phyloP scores from a whole-genome alignment of 352 stramenopile species.

The Thraustochytrium sp. region DNA sequence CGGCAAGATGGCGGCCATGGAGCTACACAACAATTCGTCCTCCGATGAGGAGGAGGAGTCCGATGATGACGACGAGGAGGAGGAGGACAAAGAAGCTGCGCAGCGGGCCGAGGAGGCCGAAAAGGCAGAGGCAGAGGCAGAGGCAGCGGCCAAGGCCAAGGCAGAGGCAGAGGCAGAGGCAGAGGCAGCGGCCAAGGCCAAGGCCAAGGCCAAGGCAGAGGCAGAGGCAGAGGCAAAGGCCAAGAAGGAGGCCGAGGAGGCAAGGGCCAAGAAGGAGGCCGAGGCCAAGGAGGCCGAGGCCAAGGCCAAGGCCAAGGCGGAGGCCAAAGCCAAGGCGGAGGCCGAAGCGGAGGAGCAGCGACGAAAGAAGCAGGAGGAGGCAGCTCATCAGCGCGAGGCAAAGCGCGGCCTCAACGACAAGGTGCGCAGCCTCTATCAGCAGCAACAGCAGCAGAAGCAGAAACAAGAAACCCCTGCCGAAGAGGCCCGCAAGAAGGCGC shows the following conservation, averaged over 20 bases:
- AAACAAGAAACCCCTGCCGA: too few species aligned
- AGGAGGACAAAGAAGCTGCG: not conserved
- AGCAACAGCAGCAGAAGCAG: not conserved
- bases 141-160: not conserved
- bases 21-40: not conserved
- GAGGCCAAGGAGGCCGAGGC: not conserved
- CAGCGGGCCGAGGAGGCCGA: not conserved
- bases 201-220: not conserved
- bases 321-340: not conserved
- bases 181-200: not conserved
- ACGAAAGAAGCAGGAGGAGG: not conserved
- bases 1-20: not conserved
- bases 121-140: not conserved
- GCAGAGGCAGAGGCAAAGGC: not conserved
- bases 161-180: not conserved
- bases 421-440: not conserved
- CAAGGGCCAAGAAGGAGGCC: not conserved
- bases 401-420: not conserved
- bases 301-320: not conserved
- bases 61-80: constrained; percentile 18
- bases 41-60: not conserved
- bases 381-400: not conserved
- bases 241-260: not conserved
- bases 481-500: not conserved
- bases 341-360: not conserved